Evolutionary conservation across 1,284 basidiomycete species (phyloP), one percentile per base, ranked within the genome.

Genomic region (Fomes fomentarius): DNA sequence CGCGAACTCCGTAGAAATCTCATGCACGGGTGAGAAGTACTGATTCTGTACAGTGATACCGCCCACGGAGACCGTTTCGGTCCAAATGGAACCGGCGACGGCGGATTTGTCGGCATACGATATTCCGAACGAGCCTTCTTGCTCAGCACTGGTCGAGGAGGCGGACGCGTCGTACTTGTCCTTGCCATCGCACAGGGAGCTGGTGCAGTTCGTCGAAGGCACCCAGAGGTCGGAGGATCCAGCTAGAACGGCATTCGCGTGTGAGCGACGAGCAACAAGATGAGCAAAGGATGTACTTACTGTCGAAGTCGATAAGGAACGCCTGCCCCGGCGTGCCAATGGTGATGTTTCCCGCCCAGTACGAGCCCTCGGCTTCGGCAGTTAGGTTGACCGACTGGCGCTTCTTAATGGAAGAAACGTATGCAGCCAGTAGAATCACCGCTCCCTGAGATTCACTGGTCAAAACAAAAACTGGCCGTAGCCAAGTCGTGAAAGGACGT

Each of bases 21-120:
- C 63, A 39, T 49, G 58, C 25, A 64, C 64, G 8, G 66, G 57
- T 0, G 65, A 63, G 56, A 68, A 68, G 53, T 56, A 57, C 48
- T 66, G 66, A 24, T 41, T 40, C n/a, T 51, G 56, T 2, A 54
- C 63, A n/a, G 35, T 58, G 30, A 68, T 43, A 22, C 66, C 63
- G 4, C 63, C 63, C 22, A 69, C 63, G 30, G 58, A 54, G 26
- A 81, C 66, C 3, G 68, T 68, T 55, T 82, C 80, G 28, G 69
- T 72, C 68, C 74, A 79, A 39, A 77, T 69, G 30, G 64, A 65
- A 11, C 80, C 80, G 12, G 65, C 62, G 6, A 76, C 77, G 8
- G 69, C 70, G 25, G 74, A 76, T 15, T 77, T 77, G 58, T 81
- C 79, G 21, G 74, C 79, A 58, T 81, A 81, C 2, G 65, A 28